A percentile compares a stretch with the other conserved stretches of the same genome.
phyloP scores from a whole-genome alignment of 1,139 yeast genomes.

The Debaryomycetaceae sp. region DNA sequence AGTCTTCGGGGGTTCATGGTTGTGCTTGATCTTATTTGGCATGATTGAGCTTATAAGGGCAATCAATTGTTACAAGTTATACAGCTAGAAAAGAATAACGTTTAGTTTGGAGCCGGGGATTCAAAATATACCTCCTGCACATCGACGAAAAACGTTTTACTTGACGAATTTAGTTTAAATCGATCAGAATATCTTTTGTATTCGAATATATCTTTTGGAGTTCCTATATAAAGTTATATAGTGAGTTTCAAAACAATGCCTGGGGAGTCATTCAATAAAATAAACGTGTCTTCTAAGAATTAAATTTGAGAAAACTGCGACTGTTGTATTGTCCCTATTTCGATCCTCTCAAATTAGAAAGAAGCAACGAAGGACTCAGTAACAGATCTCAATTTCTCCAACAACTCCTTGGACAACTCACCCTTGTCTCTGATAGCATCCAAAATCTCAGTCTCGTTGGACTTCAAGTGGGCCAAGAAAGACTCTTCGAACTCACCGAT shows the following conservation, averaged over 20 bases:
- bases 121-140: constrained; percentile 17
- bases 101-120: too few relatives aligned
- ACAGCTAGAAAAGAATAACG: too few relatives aligned
- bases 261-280: constrained; percentile 7
- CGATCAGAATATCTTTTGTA: constrained; percentile 5
- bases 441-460: constrained; percentile 83
- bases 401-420: constrained; percentile 82
- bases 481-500: constrained; percentile 90
- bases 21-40: neutral
- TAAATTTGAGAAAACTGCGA: constrained; percentile 1
- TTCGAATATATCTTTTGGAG: constrained; percentile 3
- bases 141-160: constrained; percentile 7
- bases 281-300: constrained; percentile 8
- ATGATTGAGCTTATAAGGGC: too few relatives aligned
- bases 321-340: neutral
- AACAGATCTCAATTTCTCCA: constrained; percentile 84
- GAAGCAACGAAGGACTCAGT: constrained; percentile 92
- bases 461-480: constrained; percentile 86
- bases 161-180: constrained; percentile 5
- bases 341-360: constrained; percentile 40
- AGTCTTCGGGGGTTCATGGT: neutral
- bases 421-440: constrained; percentile 85
- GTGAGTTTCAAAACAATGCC: constrained; percentile 10
- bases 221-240: constrained; percentile 6
- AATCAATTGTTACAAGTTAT: too few relatives aligned